Evolutionary conservation across 306 rosid genomes (phyloP).

Genomic region (Quercus rubra): DNA sequence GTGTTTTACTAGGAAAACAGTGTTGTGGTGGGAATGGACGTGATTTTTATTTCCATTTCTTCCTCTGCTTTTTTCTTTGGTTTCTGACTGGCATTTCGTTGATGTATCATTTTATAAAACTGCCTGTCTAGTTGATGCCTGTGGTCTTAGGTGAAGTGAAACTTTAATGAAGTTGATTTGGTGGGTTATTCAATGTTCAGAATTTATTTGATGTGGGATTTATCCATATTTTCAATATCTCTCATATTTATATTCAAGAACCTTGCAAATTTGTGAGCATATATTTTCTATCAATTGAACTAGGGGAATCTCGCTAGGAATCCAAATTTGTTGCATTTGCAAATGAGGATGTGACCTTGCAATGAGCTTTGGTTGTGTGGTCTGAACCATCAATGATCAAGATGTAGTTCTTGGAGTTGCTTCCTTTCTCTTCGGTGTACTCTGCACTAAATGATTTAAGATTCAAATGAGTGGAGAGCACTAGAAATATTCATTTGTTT

Average conservation of each 20-base stretch:
- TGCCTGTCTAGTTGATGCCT: neutral
- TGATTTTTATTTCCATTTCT: neutral
- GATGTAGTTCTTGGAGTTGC: no score
- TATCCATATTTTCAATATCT: neutral
- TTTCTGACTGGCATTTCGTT: neutral
- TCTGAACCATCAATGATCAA: no score
- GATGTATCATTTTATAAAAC: neutral
- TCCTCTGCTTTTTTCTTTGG: slow-evolving; percentile 2
- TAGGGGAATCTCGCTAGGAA: neutral
- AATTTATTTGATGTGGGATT: no score
- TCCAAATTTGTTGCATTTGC: neutral
- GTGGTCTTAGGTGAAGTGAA: no score
- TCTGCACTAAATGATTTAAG: no score
- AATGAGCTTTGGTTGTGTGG: no score
- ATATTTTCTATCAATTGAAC: neutral
- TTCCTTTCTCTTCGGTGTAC: no score
- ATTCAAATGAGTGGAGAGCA: no score
- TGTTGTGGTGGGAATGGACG: neutral
- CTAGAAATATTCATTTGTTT: no score
- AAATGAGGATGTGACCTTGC: neutral
- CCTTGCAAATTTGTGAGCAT: neutral
- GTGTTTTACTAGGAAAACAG: neutral
- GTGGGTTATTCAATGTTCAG: no score
- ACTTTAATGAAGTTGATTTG: no score
- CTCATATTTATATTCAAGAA: neutral